Evolutionary conservation across 208 protist genomes (phyloP).

Genomic region (Acanthamoeba lenticulata): DNA sequence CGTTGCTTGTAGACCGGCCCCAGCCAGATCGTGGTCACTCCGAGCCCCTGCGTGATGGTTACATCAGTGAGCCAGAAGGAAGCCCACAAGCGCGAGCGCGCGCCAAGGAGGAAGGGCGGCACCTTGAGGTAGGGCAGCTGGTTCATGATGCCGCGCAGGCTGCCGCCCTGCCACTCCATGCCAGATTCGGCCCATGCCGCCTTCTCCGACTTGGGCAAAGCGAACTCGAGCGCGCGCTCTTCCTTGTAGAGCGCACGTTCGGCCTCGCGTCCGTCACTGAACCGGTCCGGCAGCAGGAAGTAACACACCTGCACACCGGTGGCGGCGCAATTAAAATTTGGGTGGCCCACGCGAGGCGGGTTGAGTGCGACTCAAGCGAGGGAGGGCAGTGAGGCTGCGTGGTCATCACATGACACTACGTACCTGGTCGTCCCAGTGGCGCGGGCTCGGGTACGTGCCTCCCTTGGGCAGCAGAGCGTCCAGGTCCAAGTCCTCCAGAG

Average conservation of each 20-base stretch:
- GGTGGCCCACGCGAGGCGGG: too few species aligned
- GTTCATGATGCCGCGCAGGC: not conserved
- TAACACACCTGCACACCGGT: constrained; percentile 24
- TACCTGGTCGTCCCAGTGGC: constrained; percentile 18
- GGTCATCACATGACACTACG: too few species aligned
- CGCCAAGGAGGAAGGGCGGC: too few species aligned
- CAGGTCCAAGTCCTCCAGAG: not conserved
- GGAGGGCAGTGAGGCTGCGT: not conserved
- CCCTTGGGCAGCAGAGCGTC: not conserved
- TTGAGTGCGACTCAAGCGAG: too few species aligned
- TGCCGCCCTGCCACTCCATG: constrained; percentile 56
- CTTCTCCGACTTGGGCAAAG: not conserved
- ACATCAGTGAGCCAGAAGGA: not conserved
- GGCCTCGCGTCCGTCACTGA: constrained; percentile 4
- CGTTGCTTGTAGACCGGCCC: constrained; percentile 31
- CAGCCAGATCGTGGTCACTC: constrained; percentile 9
- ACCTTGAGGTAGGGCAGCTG: constrained; percentile 37
- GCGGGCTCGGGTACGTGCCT: not conserved
- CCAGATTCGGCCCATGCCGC: not conserved
- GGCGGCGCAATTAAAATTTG: too few species aligned
- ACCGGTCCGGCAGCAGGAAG: not conserved
- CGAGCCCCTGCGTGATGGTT: not conserved
- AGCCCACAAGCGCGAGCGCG: not conserved
- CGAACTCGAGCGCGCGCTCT: not conserved
- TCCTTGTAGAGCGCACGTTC: not conserved